Evolutionary conservation across 2,329 filamentous ascomycete species (phyloP).

Genomic region (Coniochaeta sp.): DNA sequence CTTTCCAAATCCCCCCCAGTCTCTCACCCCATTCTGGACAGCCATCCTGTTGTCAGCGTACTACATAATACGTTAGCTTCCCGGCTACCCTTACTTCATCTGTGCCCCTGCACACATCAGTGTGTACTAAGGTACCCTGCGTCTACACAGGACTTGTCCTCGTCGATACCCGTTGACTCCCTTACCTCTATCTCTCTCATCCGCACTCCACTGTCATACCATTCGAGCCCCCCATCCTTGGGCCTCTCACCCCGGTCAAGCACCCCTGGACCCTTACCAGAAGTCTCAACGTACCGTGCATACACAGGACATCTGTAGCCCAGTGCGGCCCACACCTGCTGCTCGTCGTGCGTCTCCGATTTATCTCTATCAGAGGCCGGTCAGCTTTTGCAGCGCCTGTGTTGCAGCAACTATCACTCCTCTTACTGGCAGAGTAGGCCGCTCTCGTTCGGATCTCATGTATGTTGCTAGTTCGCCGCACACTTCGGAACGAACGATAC

Average conservation of each 20-base stretch:
- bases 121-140: background rate
- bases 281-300: constrained; percentile 27
- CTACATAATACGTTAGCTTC: background rate
- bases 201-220: constrained; percentile 20
- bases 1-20: background rate
- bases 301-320: constrained; percentile 22
- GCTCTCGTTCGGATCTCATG: background rate
- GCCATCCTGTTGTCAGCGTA: background rate
- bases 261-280: constrained; percentile 25
- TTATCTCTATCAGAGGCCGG: constrained; percentile 18
- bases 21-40: background rate
- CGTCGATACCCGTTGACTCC: background rate
- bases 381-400: constrained; percentile 22
- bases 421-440: constrained; percentile 12
- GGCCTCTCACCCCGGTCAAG: constrained; percentile 12
- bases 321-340: constrained; percentile 16
- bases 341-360: constrained; percentile 16
- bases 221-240: constrained; percentile 17
- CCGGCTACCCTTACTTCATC: background rate
- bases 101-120: background rate
- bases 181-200: constrained; percentile 9
- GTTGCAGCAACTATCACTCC: constrained; percentile 15
- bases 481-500: background rate
- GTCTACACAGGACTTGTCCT: background rate
- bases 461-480: constrained; percentile 4